phyloP scores from a whole-genome alignment of 768 basidiomycete species.

The Tricholoma terreum region DNA sequence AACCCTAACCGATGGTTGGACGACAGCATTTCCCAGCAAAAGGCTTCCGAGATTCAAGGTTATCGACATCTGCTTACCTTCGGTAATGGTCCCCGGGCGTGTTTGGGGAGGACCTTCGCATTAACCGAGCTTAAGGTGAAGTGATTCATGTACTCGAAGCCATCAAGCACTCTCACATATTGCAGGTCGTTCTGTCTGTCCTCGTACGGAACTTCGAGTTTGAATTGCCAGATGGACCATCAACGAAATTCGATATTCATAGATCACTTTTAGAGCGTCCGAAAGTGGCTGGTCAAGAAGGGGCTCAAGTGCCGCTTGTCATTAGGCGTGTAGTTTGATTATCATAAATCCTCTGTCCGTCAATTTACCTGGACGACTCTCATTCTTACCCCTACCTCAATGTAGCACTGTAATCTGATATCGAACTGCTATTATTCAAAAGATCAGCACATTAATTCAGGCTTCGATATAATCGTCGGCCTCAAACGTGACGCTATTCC shows the following conservation, averaged over 20 bases:
- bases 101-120: slow-evolving; percentile 49
- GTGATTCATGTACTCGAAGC: not conserved
- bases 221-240: slow-evolving; percentile 38
- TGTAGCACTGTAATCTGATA: no score
- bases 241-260: slow-evolving; percentile 35
- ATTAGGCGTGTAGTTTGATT: slow-evolving; percentile 27
- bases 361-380: no score
- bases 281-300: slow-evolving; percentile 32
- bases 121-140: slow-evolving; percentile 42
- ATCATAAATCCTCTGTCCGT: no score
- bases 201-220: slow-evolving; percentile 42
- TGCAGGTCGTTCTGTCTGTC: slow-evolving; percentile 41
- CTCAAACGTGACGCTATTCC: no score
- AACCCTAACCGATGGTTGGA: slow-evolving; percentile 63
- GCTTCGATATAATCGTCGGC: no score
- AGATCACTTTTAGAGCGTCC: slow-evolving; percentile 36
- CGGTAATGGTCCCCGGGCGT: slow-evolving; percentile 49
- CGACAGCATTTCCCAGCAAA: slow-evolving; percentile 27
- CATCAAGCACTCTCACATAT: not conserved
- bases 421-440: no score
- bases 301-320: slow-evolving; percentile 32
- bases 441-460: no score
- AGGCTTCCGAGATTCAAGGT: slow-evolving; percentile 38
- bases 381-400: no score
- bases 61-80: slow-evolving; percentile 52